Percentiles rank a stretch among this genome's conserved stretches.
phyloP scores from a whole-genome alignment of 1,139 yeast genomes.

The Meyerozyma athensensis region DNA sequence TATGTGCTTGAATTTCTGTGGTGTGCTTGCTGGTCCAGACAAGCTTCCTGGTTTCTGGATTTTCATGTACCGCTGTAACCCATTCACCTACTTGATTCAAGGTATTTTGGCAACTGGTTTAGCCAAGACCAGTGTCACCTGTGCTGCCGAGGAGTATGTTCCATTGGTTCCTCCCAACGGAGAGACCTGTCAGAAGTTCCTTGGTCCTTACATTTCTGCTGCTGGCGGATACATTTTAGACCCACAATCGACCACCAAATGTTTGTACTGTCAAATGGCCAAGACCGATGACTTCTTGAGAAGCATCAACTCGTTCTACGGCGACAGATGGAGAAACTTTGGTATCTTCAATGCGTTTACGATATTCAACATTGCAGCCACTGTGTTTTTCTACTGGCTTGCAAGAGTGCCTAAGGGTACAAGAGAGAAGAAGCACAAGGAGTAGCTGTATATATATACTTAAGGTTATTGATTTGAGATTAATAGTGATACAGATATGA shows the following conservation, averaged over 20 bases:
- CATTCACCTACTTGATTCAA: constrained; percentile 60
- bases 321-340: constrained; percentile 63
- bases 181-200: constrained; percentile 50
- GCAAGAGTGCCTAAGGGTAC: constrained; percentile 29
- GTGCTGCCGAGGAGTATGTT: constrained; percentile 47
- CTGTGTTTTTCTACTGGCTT: constrained; percentile 21
- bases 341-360: constrained; percentile 45
- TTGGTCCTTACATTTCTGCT: constrained; percentile 36
- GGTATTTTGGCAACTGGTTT: constrained; percentile 43
- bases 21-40: constrained; percentile 66
- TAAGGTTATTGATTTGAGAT: too few relatives aligned
- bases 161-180: constrained; percentile 54
- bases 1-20: constrained; percentile 71
- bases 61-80: constrained; percentile 62
- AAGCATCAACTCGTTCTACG: constrained; percentile 35
- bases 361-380: constrained; percentile 17
- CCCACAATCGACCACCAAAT: constrained; percentile 36
- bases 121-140: constrained; percentile 43
- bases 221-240: constrained; percentile 51
- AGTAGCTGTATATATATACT: neutral
- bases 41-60: constrained; percentile 46
- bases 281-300: constrained; percentile 49
- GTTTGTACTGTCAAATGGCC: constrained; percentile 48
- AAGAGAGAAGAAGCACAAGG: constrained; percentile 17
- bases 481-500: neutral